Evolutionary conservation across 2,329 filamentous ascomycete species (phyloP).

Genomic region (Calonectria naviculata): DNA sequence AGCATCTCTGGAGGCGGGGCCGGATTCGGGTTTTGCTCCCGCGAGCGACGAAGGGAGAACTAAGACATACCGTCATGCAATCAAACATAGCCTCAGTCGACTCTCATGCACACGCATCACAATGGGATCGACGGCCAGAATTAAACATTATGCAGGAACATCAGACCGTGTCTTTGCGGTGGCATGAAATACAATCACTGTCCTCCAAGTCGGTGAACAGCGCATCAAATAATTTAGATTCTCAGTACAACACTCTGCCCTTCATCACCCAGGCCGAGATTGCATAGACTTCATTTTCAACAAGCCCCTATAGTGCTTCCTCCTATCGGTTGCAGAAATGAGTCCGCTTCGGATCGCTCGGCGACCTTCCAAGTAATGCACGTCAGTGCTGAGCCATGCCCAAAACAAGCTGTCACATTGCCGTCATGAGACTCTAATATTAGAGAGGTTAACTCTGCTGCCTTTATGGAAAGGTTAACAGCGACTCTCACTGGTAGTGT

Average conservation of each 20-base stretch:
- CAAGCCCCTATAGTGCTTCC: no score
- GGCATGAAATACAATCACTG: not conserved
- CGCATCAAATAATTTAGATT: not conserved
- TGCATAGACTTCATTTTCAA: not conserved
- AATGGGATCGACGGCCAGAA: not conserved
- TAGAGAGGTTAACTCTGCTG: no score
- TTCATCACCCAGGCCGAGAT: not conserved
- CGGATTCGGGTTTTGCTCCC: not conserved
- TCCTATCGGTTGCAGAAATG: not conserved
- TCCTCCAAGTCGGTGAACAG: not conserved
- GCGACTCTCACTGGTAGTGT: not conserved
- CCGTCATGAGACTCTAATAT: no score
- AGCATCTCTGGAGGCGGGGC: constrained; percentile 10
- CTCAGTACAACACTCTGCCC: not conserved
- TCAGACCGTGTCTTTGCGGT: not conserved
- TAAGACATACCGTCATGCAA: constrained; percentile 5
- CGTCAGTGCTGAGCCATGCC: not conserved
- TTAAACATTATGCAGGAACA: constrained; percentile 5
- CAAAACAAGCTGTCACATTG: not conserved
- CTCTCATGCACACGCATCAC: not conserved
- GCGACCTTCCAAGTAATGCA: not conserved
- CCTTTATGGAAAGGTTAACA: not conserved
- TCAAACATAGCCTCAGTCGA: not conserved
- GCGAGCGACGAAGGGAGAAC: not conserved
- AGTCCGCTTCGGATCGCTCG: not conserved